phyloP scores from a whole-genome alignment of 805 yeast species.

The Suhomyces pyralidae region DNA sequence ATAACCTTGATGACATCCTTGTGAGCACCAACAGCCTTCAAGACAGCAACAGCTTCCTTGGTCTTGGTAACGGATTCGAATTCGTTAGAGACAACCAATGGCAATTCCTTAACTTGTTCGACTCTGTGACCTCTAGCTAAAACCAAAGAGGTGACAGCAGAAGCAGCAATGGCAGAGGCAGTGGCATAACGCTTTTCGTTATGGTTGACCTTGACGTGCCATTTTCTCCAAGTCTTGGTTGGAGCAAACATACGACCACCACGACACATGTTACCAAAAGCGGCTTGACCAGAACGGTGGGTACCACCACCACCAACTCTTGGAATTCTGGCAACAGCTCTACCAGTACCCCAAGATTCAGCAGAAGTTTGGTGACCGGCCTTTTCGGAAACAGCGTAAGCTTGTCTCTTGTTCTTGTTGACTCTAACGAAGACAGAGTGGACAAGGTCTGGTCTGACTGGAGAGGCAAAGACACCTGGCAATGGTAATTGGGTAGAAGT shows the following conservation, averaged over 20 bases:
- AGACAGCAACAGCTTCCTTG: constrained; percentile 97
- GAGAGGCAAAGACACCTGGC: constrained; percentile 99
- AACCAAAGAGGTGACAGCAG: constrained; percentile 96
- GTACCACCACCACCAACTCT: constrained; percentile 99
- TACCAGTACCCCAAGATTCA: constrained; percentile 99
- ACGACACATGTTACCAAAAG: constrained; percentile 99
- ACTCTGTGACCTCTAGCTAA: constrained; percentile 99
- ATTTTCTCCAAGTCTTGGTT: constrained; percentile 99
- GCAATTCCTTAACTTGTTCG: constrained; percentile 97
- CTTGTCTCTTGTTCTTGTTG: constrained; percentile 99
- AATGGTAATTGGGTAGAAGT: constrained; percentile 81
- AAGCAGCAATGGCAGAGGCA: constrained; percentile 99
- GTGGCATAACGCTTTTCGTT: constrained; percentile 99
- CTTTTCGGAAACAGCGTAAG: constrained; percentile 98
- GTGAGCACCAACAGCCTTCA: constrained; percentile 99
- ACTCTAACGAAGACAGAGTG: constrained; percentile 98
- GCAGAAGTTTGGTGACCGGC: constrained; percentile 99
- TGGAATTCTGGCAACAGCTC: constrained; percentile 99
- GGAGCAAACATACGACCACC: constrained; percentile 99
- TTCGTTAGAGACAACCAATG: constrained; percentile 93
- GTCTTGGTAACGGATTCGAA: constrained; percentile 93
- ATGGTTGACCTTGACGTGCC: constrained; percentile 99
- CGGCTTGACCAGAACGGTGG: constrained; percentile 99
- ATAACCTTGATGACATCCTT: constrained; percentile 96
- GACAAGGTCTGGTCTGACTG: constrained; percentile 99